phyloP scores from a whole-genome alignment of 495 filamentous ascomycete species.

The Cryomyces antarcticus region DNA sequence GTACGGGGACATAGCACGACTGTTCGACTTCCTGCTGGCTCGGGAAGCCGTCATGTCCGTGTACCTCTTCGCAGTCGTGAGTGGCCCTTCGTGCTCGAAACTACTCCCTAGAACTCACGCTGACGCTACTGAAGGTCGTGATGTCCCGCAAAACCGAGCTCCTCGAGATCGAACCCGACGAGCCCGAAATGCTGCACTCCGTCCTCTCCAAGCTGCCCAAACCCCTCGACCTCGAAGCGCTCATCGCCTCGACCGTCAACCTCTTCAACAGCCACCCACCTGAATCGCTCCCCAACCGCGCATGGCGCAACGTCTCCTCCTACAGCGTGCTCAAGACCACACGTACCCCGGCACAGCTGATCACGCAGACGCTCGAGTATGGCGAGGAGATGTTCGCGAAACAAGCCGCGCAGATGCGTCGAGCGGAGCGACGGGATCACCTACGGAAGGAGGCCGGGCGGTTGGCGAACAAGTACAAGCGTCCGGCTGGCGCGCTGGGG shows the following conservation, averaged over 20 bases:
- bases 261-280: constrained; percentile 54
- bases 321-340: constrained; percentile 76
- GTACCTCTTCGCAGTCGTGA: constrained; percentile 60
- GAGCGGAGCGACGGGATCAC: constrained; percentile 26
- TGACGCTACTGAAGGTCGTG: constrained; percentile 34
- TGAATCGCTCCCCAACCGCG: constrained; percentile 35
- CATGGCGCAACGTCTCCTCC: constrained; percentile 50
- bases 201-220: constrained; percentile 72
- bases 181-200: constrained; percentile 86
- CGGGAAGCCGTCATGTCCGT: constrained; percentile 66
- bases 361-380: constrained; percentile 32
- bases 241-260: constrained; percentile 41
- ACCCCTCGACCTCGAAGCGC: constrained; percentile 60
- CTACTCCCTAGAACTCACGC: neutral
- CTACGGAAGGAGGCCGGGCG: constrained; percentile 29
- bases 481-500: constrained; percentile 33
- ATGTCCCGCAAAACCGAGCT: constrained; percentile 61
- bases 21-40: constrained; percentile 83
- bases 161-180: constrained; percentile 58
- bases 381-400: constrained; percentile 41
- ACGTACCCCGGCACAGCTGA: constrained; percentile 22
- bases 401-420: constrained; percentile 46
- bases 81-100: neutral
- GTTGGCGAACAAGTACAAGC: constrained; percentile 37
- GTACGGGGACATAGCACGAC: constrained; percentile 64